phyloP scores from a whole-genome alignment of 805 yeast species.

The Soucietia sequanensis region DNA sequence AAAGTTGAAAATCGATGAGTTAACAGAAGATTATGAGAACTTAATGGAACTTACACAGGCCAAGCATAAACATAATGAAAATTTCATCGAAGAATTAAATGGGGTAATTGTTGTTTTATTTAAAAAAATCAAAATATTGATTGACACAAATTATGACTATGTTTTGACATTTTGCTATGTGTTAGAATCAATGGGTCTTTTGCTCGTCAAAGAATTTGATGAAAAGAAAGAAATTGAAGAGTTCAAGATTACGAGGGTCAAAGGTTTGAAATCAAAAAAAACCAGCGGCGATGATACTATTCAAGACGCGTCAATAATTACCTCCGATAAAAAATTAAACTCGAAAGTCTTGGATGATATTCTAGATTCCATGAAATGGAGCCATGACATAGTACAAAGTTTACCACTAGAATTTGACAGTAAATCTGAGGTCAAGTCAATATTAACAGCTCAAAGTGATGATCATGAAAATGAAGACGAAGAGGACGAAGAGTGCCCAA shows the following conservation, averaged over 20 bases:
- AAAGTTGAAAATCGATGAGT: constrained; percentile 43
- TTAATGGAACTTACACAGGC: constrained; percentile 39
- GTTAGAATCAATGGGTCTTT: constrained; percentile 74
- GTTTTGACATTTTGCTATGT: constrained; percentile 52
- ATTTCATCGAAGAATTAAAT: constrained; percentile 27
- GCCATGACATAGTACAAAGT: neutral
- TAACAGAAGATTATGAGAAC: constrained; percentile 40
- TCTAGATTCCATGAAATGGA: neutral
- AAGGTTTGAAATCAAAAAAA: constrained; percentile 61
- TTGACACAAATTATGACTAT: constrained; percentile 19
- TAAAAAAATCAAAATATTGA: constrained; percentile 11
- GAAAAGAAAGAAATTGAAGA: constrained; percentile 24
- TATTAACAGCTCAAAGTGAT: constrained; percentile 8
- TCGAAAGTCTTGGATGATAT: constrained; percentile 2
- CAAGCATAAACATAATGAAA: constrained; percentile 21
- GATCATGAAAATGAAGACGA: constrained; percentile 4
- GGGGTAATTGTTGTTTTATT: constrained; percentile 15
- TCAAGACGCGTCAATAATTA: neutral
- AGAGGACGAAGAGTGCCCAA: constrained; percentile 4
- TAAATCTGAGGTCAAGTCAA: neutral
- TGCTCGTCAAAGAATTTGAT: constrained; percentile 46
- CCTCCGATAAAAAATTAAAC: neutral
- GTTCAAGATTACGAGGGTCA: constrained; percentile 67
- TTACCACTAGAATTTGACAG: neutral
- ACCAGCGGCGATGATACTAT: constrained; percentile 6